These are phyloP conservation scores for Xylariales sp. DNA, from an alignment of 2,329 filamentous ascomycete species.

Conservation along the genomic window DNA sequence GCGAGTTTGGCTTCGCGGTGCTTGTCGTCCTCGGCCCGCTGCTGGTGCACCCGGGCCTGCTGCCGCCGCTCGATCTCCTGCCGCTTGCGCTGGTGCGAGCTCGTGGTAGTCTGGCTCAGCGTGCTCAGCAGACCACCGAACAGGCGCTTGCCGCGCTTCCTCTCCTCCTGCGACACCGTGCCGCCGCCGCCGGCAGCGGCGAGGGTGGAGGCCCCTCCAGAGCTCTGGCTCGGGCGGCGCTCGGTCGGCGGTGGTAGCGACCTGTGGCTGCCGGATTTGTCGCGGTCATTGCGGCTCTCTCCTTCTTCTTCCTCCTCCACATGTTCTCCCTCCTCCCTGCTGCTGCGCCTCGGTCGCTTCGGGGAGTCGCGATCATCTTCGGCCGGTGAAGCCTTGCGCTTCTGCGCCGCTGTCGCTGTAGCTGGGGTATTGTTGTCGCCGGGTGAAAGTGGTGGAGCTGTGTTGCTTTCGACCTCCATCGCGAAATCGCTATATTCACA, in stretches of 20 bases:
- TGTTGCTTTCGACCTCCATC: no score
- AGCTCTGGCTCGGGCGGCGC: no score
- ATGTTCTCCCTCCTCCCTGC: constrained; percentile 12
- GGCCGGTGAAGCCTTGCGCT: constrained; percentile 25
- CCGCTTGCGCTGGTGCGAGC: constrained; percentile 62
- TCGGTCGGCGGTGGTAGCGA: constrained; percentile 32
- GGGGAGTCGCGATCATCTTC: constrained; percentile 11
- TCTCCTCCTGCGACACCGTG: constrained; percentile 70
- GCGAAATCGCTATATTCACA: no score
- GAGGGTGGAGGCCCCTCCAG: no score
- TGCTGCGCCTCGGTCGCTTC: constrained; percentile 21
- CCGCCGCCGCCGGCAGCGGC: no score
- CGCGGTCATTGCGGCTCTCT: constrained; percentile 11
- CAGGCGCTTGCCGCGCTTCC: constrained; percentile 76
- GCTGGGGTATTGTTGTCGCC: no score
- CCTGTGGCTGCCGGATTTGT: constrained; percentile 9
- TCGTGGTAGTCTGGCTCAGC: constrained; percentile 66
- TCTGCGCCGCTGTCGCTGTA: constrained; percentile 17
- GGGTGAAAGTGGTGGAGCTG: no score
- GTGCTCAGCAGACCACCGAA: constrained; percentile 80
- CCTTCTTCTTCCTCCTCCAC: no score
- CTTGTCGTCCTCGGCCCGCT: constrained; percentile 67
- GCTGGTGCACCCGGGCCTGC: constrained; percentile 68
- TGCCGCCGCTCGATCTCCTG: constrained; percentile 80
- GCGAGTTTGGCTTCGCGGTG: constrained; percentile 61